phyloP scores from a whole-genome alignment of 768 basidiomycete species.

The Podaxis sp. region DNA sequence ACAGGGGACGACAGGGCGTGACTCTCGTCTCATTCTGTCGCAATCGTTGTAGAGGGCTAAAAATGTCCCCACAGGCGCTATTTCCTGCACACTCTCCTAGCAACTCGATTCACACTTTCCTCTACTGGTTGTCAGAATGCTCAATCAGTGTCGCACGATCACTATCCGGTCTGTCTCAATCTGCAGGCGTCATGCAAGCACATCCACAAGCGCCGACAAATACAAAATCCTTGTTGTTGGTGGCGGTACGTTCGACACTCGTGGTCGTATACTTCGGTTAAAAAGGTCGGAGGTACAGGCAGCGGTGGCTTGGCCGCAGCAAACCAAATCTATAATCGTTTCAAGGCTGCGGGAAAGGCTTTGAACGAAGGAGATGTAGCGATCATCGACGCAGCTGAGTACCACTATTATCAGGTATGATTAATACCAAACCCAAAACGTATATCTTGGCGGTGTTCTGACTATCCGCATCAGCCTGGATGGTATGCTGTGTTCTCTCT shows the following conservation, averaged over 20 bases:
- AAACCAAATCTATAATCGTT: constrained; percentile 83
- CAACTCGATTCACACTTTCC: not conserved
- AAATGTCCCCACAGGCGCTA: not conserved
- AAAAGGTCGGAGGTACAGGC: constrained; percentile 42
- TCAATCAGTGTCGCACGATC: not conserved
- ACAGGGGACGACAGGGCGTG: not conserved
- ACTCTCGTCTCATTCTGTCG: constrained; percentile 14
- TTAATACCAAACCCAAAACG: not conserved
- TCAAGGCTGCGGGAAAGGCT: constrained; percentile 66
- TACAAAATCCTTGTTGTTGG: constrained; percentile 88
- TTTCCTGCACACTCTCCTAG: not conserved
- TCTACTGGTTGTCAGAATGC: constrained; percentile 1
- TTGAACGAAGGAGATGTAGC: constrained; percentile 78
- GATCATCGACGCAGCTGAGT: constrained; percentile 78
- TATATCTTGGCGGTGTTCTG: not conserved
- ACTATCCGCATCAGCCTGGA: constrained; percentile 56
- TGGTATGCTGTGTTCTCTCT: constrained; percentile 52
- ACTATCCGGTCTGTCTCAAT: not conserved
- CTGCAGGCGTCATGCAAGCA: constrained; percentile 33
- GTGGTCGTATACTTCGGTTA: constrained; percentile 5
- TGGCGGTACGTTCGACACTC: constrained; percentile 55
- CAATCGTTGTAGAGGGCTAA: constrained; percentile 6
- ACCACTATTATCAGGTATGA: constrained; percentile 82
- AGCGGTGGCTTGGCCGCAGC: constrained; percentile 81
- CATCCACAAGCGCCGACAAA: constrained; percentile 44